Percentiles rank a stretch among this genome's conserved stretches.
Evolutionary conservation across 2,329 filamentous ascomycete genomes (phyloP).

Genomic region (Leptodontidium sp.): DNA sequence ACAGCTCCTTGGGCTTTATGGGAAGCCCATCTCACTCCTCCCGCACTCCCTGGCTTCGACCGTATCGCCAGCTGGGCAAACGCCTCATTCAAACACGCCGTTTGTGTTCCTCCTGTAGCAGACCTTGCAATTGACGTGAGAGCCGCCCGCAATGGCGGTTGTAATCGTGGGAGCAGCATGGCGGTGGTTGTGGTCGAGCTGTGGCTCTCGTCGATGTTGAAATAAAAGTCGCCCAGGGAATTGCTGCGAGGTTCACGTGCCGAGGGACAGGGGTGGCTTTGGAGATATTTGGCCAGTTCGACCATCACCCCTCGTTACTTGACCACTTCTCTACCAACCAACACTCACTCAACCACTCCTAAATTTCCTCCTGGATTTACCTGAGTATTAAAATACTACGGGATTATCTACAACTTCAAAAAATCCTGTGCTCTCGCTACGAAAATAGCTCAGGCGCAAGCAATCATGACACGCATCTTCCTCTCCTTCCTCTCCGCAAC

Average conservation of each 20-base stretch:
- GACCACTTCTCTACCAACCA: neutral
- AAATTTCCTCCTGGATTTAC: neutral
- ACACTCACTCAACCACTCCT: neutral
- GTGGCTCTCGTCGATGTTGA: conserved; percentile 30
- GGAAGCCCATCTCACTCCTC: conserved; percentile 43
- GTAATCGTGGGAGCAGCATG: conserved; percentile 56
- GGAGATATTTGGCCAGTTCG: conserved; percentile 23
- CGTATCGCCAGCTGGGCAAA: conserved; percentile 42
- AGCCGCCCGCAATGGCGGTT: conserved; percentile 53
- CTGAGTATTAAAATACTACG: neutral
- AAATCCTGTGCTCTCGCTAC: neutral
- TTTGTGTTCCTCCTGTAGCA: conserved; percentile 23
- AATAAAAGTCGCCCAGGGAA: conserved; percentile 19
- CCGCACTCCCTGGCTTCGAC: conserved; percentile 3
- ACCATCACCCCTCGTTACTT: conserved; percentile 11
- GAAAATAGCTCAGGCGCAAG: conserved; percentile 21
- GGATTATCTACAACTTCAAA: neutral
- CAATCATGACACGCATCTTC: conserved; percentile 42
- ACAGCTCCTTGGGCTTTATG: conserved; percentile 71
- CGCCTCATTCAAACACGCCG: conserved; percentile 42
- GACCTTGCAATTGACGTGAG: conserved; percentile 44
- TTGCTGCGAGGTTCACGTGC: conserved; percentile 14
- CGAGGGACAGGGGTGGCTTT: conserved; percentile 14
- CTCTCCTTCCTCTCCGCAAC: conserved; percentile 53
- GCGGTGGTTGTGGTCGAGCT: conserved; percentile 35